Evolutionary conservation across 2,329 filamentous ascomycete genomes (phyloP), one percentile per base, ranked within the genome.

Genomic region (Gaeumannomyces tritici): DNA sequence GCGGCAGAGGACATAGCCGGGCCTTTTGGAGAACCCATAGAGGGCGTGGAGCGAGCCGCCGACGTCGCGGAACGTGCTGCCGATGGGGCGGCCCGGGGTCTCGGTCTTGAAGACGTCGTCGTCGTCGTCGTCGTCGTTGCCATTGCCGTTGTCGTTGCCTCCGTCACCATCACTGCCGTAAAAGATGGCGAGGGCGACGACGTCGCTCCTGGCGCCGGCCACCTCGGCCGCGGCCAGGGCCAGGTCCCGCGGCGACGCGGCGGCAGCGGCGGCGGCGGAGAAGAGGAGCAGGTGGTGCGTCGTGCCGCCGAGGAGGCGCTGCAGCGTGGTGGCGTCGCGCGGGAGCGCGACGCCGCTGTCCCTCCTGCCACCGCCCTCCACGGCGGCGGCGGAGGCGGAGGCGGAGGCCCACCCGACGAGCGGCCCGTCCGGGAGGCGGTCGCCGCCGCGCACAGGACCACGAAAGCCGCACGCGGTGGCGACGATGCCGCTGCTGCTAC

Each of bases 371-470:
- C 27, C 7, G 51, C 15, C 18, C 18, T n/a, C 42, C 60, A 63
- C 66, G 1, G 51, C 61, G 13, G n/a, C n/a, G n/a, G n/a, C n/a
- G n/a, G n/a, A n/a, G n/a, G n/a, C n/a, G n/a, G n/a, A n/a, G n/a
- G n/a, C n/a, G n/a, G n/a, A n/a, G n/a, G n/a, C n/a, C n/a, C n/a
- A n/a, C n/a, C 55, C 64, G 56, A 54, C 28, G 1, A 76, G 31
- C 59, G 64, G 66, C 4, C 74, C 75, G 63, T 80, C 76, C 0
- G 75, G 75, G 4, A 78, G 70, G 18, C 81, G 75, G 66, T 81
- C 77, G 1, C 81, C 81, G 35, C 79, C 78, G 56, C 73, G 72
- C 2, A 83, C 65, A 0, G 66, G 67, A 0, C 77, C 76, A 2
- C 63, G 65, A 57, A 70, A 73, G 4, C 68, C 70, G 1, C 62